These are phyloP conservation scores for Crucibulum laeve DNA, from an alignment of 768 basidiomycete species.

Conservation along the genomic window DNA sequence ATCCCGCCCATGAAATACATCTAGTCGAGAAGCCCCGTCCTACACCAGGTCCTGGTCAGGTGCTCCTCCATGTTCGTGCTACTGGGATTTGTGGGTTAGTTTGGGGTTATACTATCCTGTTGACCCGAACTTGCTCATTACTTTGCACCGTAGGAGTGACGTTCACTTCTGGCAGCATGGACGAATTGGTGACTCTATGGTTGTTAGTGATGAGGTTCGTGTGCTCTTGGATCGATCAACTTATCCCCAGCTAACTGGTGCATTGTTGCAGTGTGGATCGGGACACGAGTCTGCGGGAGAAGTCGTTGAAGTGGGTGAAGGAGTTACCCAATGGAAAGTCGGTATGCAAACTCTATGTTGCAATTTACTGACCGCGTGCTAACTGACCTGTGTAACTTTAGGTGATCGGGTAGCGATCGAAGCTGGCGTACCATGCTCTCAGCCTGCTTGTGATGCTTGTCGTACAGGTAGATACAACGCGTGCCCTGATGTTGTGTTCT, in stretches of 20 bases:
- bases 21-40: constrained; percentile 62
- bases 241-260: not conserved
- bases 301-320: constrained; percentile 59
- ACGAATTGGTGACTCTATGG: constrained; percentile 64
- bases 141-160: constrained; percentile 55
- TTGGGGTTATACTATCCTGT: not conserved
- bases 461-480: constrained; percentile 64
- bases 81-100: constrained; percentile 68
- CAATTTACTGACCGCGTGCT: not conserved
- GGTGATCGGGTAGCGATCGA: constrained; percentile 70
- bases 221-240: not conserved
- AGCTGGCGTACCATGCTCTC: constrained; percentile 64
- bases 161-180: constrained; percentile 76
- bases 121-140: not conserved
- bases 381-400: constrained; percentile 9
- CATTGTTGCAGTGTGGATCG: constrained; percentile 47
- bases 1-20: constrained; percentile 58
- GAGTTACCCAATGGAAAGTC: constrained; percentile 61
- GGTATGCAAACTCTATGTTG: constrained; percentile 23
- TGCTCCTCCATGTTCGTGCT: constrained; percentile 60
- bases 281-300: constrained; percentile 72
- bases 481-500: constrained; percentile 58
- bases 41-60: constrained; percentile 60
- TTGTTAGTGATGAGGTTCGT: constrained; percentile 60
- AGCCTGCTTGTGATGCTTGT: constrained; percentile 56